Evolutionary conservation across 768 basidiomycete genomes (phyloP).

Genomic region (Termitomyces sp.): DNA sequence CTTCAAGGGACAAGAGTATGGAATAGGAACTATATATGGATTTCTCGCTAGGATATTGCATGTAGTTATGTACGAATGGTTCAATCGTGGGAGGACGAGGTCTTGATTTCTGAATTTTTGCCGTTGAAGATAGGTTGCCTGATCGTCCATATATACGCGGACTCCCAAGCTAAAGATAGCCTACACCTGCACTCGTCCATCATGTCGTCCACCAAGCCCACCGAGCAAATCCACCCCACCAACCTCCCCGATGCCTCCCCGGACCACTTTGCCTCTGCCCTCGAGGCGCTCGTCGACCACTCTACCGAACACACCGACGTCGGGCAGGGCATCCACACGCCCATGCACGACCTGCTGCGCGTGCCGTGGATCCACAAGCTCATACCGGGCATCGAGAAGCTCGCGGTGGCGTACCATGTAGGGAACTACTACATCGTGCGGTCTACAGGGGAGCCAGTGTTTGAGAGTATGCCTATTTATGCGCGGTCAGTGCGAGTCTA

Average conservation of each 20-base stretch:
- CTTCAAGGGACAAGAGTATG: neutral
- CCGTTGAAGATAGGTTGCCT: no score
- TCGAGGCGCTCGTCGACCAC: conserved; percentile 32
- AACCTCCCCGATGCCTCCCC: conserved; percentile 32
- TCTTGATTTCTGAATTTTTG: no score
- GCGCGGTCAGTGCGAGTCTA: conserved; percentile 31
- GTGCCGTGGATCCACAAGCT: conserved; percentile 40
- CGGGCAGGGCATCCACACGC: conserved; percentile 27
- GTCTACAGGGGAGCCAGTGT: conserved; percentile 46
- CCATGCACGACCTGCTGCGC: conserved; percentile 21
- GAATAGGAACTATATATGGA: neutral
- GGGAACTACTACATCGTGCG: conserved; percentile 58
- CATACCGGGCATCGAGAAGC: conserved; percentile 52
- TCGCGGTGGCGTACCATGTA: conserved; percentile 49
- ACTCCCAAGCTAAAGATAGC: neutral
- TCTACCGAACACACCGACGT: conserved; percentile 26
- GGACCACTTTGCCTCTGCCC: conserved; percentile 27
- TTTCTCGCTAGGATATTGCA: neutral
- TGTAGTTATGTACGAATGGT: neutral
- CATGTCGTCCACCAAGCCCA: neutral
- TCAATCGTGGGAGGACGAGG: neutral
- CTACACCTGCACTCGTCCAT: neutral
- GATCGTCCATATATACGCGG: no score
- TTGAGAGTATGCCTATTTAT: conserved; percentile 76
- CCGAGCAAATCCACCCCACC: conserved; percentile 25